Base-by-base conservation (phyloP, 2,329 filamentous ascomycete species). In the Grosmannia penicillata region DNA sequence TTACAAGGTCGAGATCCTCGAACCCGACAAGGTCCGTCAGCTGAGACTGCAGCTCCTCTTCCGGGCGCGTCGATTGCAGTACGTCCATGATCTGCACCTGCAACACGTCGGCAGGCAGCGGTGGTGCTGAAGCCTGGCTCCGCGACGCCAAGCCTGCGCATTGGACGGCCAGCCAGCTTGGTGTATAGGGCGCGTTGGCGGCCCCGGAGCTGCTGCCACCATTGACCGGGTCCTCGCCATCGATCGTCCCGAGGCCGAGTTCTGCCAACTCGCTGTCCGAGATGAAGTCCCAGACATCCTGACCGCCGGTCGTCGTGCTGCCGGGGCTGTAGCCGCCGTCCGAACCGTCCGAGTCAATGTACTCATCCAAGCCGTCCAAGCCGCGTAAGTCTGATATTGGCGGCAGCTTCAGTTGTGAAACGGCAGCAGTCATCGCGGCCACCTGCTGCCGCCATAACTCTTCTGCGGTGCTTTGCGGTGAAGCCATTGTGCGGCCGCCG, bases 221-320 rank as follows among this genome's bases (percentile, higher is more conserved):
- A 14, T 14, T 11, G 7, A 18, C 4, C 17, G 15, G 7, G 7
- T 13, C 8, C 14, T n/a, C 19, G 6, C 24, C 47, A 44, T 24
- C 49, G 44, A 30, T 65, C 48, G 49, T 58, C 28, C 69, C 47
- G 53, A 66, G 44, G 54, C 65, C 46, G 28, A 65, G 59, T 21
- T 72, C 69, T 34, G 78, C 71, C 23, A 74, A 61, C 44, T 82
- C 82, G 48, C 75, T 79, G 50, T 87, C 80, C 42, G 78, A 85
- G 51, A 93, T 84, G 42, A 93, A 76, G 54, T 95, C 87, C 89
- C 89, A 95, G 9, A 95, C 78, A 58, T 95, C 86, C 42, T 89
- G 82, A 6, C 74, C 72, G 15, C 71, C 75, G 6, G 72, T 72
- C 11, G 33, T 72, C 11, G 33, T 39, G 34, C 34, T 40, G 29